Evolutionary conservation across 495 filamentous ascomycete genomes (phyloP).

Genomic region (Jackrogersella multiformis): DNA sequence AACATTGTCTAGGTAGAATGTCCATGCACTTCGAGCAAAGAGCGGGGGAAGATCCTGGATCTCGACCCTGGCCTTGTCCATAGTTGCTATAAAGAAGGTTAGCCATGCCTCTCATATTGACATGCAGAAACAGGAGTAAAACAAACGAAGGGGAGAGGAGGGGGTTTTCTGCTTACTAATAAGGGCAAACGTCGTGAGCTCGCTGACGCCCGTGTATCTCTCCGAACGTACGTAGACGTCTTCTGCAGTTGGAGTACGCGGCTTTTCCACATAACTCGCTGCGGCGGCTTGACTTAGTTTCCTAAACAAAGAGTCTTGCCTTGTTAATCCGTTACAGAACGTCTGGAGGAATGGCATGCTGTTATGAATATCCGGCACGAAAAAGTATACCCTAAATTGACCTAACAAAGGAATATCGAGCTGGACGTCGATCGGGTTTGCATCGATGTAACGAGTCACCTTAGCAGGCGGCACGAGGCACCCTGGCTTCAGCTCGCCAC

Average conservation of each 20-base stretch:
- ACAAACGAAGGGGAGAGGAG: background rate
- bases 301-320: conserved; percentile 56
- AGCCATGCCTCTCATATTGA: background rate
- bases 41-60: conserved; percentile 66
- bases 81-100: conserved; percentile 57
- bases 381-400: conserved; percentile 74
- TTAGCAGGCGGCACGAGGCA: conserved; percentile 69
- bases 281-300: conserved; percentile 58
- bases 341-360: conserved; percentile 62
- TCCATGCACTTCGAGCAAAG: conserved; percentile 70
- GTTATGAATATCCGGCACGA: conserved; percentile 64
- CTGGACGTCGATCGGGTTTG: conserved; percentile 76
- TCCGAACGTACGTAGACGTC: conserved; percentile 68
- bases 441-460: conserved; percentile 73
- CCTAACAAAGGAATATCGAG: conserved; percentile 75
- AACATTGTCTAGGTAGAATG: conserved; percentile 70
- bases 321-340: conserved; percentile 58
- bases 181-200: conserved; percentile 67
- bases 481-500: conserved; percentile 62
- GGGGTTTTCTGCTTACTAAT: conserved; percentile 50
- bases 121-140: background rate
- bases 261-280: conserved; percentile 62
- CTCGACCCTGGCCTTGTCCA: conserved; percentile 65
- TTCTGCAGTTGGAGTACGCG: conserved; percentile 56
- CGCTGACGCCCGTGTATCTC: conserved; percentile 68